Conservation (phyloP, 345 rosid species). For the Euphorbia tirucalli region DNA sequence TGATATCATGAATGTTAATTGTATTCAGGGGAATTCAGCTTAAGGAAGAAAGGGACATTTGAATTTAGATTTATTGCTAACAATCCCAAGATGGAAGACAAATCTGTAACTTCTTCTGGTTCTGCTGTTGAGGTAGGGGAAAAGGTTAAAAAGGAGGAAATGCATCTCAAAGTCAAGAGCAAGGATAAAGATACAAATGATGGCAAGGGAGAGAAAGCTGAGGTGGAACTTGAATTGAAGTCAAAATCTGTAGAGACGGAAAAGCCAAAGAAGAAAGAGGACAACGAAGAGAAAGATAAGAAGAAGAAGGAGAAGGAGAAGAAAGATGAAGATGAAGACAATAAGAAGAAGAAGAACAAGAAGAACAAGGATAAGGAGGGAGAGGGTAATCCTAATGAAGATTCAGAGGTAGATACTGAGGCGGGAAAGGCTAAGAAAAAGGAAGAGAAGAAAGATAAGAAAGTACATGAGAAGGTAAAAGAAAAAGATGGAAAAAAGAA, state of each 20-base stretch:
- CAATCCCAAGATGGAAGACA: constrained; percentile 27
- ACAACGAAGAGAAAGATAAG: neutral
- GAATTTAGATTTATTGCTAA: constrained; percentile 13
- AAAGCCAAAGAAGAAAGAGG: constrained; percentile 24
- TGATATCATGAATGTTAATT: neutral
- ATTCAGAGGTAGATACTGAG: constrained; percentile 7
- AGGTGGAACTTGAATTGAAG: constrained; percentile 56
- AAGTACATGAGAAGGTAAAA: constrained; percentile 2
- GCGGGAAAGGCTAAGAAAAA: constrained; percentile 17
- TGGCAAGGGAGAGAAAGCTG: constrained; percentile 33
- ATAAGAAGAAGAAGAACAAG: neutral
- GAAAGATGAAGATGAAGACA: neutral
- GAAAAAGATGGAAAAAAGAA: constrained; percentile 10
- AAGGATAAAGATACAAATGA: constrained; percentile 34
- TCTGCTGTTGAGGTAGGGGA: constrained; percentile 30
- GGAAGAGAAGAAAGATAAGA: constrained; percentile 17
- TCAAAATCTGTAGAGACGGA: constrained; percentile 56
- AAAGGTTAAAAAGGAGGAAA: constrained; percentile 50
- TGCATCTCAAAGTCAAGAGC: constrained; percentile 50
- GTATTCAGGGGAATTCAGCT: constrained; percentile 26
- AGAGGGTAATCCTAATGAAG: neutral
- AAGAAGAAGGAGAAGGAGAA: constrained; percentile 2
- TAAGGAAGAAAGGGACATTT: constrained; percentile 17
- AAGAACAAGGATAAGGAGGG: constrained; percentile 7
- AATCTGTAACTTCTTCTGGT: constrained; percentile 25